Conservation (phyloP, 768 basidiomycete genomes). For the Lanmaoa pseudosensibilis region DNA sequence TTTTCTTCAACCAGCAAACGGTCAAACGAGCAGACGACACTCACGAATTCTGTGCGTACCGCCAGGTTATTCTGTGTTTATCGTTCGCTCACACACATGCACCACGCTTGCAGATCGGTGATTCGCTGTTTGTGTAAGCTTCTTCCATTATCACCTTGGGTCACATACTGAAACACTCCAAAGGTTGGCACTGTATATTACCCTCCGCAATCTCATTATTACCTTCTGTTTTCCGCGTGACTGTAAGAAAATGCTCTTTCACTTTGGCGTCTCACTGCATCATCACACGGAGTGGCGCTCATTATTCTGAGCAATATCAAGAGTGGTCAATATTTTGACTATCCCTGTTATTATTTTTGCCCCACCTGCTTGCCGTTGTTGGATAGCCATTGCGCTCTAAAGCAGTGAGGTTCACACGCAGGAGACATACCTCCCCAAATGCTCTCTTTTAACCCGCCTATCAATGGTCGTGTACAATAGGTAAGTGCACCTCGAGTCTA, state of each 20-base stretch:
- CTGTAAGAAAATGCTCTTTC: conserved; percentile 53
- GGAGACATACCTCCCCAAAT: conserved; percentile 37
- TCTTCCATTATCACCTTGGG: conserved; percentile 25
- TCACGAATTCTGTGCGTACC: conserved; percentile 86
- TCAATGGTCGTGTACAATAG: conserved; percentile 1
- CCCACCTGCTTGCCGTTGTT: conserved; percentile 34
- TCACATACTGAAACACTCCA: conserved; percentile 16
- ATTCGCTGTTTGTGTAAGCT: conserved; percentile 37
- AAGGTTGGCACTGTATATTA: conserved; percentile 38
- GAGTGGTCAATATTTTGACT: conserved; percentile 26
- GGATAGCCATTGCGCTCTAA: conserved; percentile 27
- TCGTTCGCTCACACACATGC: conserved; percentile 4
- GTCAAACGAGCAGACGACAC: conserved; percentile 97
- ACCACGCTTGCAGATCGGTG: conserved; percentile 39
- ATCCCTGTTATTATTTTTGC: conserved; percentile 42
- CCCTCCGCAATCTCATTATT: conserved; percentile 32
- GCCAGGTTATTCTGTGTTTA: not conserved
- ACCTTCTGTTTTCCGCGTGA: conserved; percentile 10
- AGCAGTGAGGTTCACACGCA: conserved; percentile 52
- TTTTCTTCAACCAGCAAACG: conserved; percentile 67
- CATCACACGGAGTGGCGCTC: conserved; percentile 66
- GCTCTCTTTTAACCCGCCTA: not conserved
- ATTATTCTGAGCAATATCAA: conserved; percentile 82
- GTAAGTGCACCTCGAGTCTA: conserved; percentile 15
- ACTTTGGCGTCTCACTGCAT: conserved; percentile 81